A percentile compares a stretch with the other conserved stretches of the same genome.
These are phyloP conservation scores for Sarocladiaceae sp. DNA, from an alignment of 2,329 filamentous ascomycete genomes.

Conservation along the genomic window DNA sequence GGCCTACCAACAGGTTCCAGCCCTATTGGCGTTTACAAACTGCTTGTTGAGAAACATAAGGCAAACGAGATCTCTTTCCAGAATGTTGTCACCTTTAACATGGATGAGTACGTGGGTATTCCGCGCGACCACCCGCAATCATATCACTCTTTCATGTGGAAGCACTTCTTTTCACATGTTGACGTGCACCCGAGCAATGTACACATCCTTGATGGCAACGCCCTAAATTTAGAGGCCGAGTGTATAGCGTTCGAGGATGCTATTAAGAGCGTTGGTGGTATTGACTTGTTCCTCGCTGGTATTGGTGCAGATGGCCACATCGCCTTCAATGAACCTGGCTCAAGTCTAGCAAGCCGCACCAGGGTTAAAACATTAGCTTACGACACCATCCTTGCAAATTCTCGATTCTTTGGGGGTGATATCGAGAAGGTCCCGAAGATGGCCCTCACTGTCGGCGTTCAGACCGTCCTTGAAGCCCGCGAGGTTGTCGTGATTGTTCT, in stretches of 20 bases:
- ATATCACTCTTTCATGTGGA: conserved; percentile 93
- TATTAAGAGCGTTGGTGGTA: conserved; percentile 70
- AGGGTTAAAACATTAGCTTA: conserved; percentile 84
- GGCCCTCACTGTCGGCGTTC: conserved; percentile 80
- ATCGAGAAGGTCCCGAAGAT: conserved; percentile 71
- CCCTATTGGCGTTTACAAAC: conserved; percentile 72
- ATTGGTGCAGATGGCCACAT: conserved; percentile 86
- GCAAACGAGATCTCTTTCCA: conserved; percentile 74
- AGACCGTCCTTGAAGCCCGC: conserved; percentile 75
- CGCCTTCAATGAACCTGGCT: conserved; percentile 87
- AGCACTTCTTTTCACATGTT: conserved; percentile 82
- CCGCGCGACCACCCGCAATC: conserved; percentile 79
- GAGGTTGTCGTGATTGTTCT: conserved; percentile 82
- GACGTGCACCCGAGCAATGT: conserved; percentile 79
- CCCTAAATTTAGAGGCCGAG: conserved; percentile 68
- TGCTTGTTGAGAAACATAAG: conserved; percentile 68
- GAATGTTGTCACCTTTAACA: conserved; percentile 89
- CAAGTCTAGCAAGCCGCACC: conserved; percentile 70
- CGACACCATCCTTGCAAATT: conserved; percentile 83
- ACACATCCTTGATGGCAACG: conserved; percentile 80
- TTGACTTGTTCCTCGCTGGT: conserved; percentile 80
- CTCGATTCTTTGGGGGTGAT: conserved; percentile 78
- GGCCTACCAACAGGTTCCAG: conserved; percentile 81
- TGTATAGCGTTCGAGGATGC: conserved; percentile 76
- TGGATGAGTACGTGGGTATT: conserved; percentile 88